Evolutionary conservation across 176 grass and related monocot species (phyloP).

Genomic region (Pharus latifolius): DNA sequence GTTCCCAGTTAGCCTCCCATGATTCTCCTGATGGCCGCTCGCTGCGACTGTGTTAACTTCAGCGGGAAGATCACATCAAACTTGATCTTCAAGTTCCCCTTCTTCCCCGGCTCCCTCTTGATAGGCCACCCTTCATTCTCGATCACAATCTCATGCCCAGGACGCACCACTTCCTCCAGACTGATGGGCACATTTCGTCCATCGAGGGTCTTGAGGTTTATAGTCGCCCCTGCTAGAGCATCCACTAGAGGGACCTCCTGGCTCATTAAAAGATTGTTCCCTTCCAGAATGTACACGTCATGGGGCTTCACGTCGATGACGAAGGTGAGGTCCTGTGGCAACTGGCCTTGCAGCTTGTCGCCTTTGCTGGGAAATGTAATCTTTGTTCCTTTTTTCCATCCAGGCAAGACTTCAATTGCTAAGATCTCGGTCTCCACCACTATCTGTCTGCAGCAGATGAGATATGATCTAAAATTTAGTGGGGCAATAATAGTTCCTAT

Average conservation of each 20-base stretch:
- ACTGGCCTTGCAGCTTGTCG: conserved; percentile 20
- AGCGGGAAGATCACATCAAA: conserved; percentile 44
- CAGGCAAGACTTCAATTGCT: conserved; percentile 43
- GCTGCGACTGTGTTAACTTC: conserved; percentile 28
- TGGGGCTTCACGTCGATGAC: conserved; percentile 58
- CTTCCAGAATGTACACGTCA: conserved; percentile 53
- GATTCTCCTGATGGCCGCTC: conserved; percentile 23
- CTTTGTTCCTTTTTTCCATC: conserved; percentile 72
- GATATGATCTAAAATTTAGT: background rate
- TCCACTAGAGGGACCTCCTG: conserved; percentile 44
- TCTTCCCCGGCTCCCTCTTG: conserved; percentile 43
- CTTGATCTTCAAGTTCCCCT: conserved; percentile 38
- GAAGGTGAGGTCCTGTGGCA: conserved; percentile 48
- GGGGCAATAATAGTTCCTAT: background rate
- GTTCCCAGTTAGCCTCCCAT: conserved; percentile 14
- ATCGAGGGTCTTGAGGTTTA: conserved; percentile 44
- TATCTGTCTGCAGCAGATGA: conserved; percentile 18
- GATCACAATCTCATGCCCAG: conserved; percentile 38
- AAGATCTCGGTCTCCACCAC: conserved; percentile 41
- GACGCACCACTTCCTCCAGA: conserved; percentile 43
- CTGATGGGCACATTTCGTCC: conserved; percentile 28
- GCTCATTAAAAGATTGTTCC: conserved; percentile 42
- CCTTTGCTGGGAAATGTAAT: conserved; percentile 63
- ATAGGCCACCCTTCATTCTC: conserved; percentile 48
- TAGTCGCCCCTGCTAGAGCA: conserved; percentile 34